Base-by-base conservation (phyloP, 495 filamentous ascomycete species). In the Penicillium bovifimosum region DNA sequence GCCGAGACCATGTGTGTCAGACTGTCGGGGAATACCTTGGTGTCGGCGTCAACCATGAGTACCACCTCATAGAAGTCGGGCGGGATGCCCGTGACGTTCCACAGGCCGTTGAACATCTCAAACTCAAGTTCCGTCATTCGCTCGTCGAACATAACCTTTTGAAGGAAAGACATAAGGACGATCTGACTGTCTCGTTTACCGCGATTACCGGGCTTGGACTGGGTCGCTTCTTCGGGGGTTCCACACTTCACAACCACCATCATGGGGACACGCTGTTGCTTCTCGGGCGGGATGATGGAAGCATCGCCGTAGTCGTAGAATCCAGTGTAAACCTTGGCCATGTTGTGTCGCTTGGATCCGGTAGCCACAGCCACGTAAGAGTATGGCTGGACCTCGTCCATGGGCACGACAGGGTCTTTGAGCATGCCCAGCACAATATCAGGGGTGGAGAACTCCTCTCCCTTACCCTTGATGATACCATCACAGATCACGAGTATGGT, bases 81-180 rank as follows among this genome's bases (percentile, higher is more conserved):
- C 10, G 91, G 90, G 43, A 99, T 96, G 29, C 95, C 95, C 5
- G 95, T 99, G 36, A 97, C 86, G 62, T 95, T 95, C 91, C 92
- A 99, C 52, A 99, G 78, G 32, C 93, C 95, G 61, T 97, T 99
- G 75, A 97, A 97, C 87, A 99, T 97, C 63, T 99, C 95, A 59
- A 91, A 99, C 65, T 99, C 95, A n/a, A 99, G 82, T 65, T 99
- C 91, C 5, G 95, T 97, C 95, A 99, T 99, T 33, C 95, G 87
- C 69, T 99, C 95, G 66, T 99, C 95, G 65, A 99, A 99, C 95
- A 99, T 99, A 56, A 99, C 93, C 72, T 99, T 99, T 68, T 99
- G 95, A 60, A 99, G 74, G 80, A 99, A 99, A 16, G 90, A 95
- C 95, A 99, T 99, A 42, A 99, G 72, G 59, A 99, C 92, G 64